phyloP scores from a whole-genome alignment of 108 stramenopile genomes.

The Ochromonas danica region DNA sequence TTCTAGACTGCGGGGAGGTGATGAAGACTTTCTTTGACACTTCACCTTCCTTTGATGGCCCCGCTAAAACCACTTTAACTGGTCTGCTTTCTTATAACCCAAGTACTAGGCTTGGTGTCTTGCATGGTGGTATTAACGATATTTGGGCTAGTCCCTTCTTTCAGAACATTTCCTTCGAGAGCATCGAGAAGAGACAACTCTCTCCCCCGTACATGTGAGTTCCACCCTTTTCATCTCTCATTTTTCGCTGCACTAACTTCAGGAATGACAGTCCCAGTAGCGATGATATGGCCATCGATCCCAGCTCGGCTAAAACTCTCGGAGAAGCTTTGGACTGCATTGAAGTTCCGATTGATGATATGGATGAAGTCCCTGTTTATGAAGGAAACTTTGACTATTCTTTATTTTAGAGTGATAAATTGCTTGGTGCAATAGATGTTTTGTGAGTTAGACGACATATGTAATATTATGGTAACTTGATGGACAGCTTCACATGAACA shows the following conservation, averaged over 20 bases:
- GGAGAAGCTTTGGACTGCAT: neutral
- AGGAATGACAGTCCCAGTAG: no score
- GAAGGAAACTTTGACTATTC: constrained; percentile 2
- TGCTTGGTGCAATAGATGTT: no score
- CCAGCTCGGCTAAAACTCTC: no score
- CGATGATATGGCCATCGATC: no score
- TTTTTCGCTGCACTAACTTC: no score
- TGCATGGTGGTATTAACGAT: constrained; percentile 4
- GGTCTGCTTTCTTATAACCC: neutral
- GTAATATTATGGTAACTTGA: no score
- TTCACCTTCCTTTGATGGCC: neutral
- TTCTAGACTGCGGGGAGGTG: no score
- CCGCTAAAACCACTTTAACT: neutral
- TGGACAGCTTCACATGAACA: no score
- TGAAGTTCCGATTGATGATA: neutral
- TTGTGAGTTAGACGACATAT: no score
- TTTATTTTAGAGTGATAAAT: neutral
- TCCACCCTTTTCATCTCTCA: no score
- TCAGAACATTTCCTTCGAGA: neutral
- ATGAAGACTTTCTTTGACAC: no score
- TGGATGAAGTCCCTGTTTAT: neutral
- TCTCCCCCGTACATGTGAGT: neutral
- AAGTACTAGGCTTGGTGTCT: neutral
- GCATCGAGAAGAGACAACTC: neutral
- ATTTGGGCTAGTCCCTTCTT: constrained; percentile 18